A percentile compares a stretch with the other conserved stretches of the same genome.
These are phyloP conservation scores for Carex littledalei DNA, from an alignment of 176 grass and related monocot species.

Conservation along the genomic window DNA sequence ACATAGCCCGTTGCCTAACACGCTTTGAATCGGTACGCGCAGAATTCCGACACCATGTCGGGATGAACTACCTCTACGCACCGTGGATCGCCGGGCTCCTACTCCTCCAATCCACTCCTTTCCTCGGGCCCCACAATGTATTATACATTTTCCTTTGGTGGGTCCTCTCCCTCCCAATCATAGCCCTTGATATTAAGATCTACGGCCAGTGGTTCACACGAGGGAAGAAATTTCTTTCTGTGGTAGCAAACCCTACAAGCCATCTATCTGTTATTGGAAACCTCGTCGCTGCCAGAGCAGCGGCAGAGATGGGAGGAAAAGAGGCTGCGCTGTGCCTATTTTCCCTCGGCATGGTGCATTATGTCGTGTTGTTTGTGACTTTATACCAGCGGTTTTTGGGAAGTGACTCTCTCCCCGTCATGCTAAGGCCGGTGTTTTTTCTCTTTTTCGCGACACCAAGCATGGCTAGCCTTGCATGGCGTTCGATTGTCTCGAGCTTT, in stretches of 20 bases:
- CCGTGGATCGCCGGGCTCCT: slow-evolving; percentile 67
- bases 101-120: slow-evolving; percentile 43
- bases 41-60: slow-evolving; percentile 72
- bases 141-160: slow-evolving; percentile 36
- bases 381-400: slow-evolving; percentile 59
- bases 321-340: slow-evolving; percentile 51
- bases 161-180: slow-evolving; percentile 40
- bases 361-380: slow-evolving; percentile 70
- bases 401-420: slow-evolving; percentile 45
- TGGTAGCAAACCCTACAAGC: slow-evolving; percentile 61
- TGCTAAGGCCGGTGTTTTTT: slow-evolving; percentile 75
- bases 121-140: background rate
- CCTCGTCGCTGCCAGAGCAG: slow-evolving; percentile 44
- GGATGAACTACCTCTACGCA: slow-evolving; percentile 83
- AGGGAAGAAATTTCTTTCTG: slow-evolving; percentile 55
- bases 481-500: slow-evolving; percentile 41
- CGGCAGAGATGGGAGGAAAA: slow-evolving; percentile 39
- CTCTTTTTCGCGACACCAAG: slow-evolving; percentile 57
- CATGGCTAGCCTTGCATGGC: slow-evolving; percentile 53
- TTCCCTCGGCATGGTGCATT: slow-evolving; percentile 54
- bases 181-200: slow-evolving; percentile 61
- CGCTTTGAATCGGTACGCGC: slow-evolving; percentile 36
- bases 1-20: background rate
- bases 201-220: slow-evolving; percentile 74
- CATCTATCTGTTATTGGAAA: slow-evolving; percentile 69